Base-by-base conservation (phyloP, 2,329 filamentous ascomycete species). In the Colletotrichum navitas region DNA sequence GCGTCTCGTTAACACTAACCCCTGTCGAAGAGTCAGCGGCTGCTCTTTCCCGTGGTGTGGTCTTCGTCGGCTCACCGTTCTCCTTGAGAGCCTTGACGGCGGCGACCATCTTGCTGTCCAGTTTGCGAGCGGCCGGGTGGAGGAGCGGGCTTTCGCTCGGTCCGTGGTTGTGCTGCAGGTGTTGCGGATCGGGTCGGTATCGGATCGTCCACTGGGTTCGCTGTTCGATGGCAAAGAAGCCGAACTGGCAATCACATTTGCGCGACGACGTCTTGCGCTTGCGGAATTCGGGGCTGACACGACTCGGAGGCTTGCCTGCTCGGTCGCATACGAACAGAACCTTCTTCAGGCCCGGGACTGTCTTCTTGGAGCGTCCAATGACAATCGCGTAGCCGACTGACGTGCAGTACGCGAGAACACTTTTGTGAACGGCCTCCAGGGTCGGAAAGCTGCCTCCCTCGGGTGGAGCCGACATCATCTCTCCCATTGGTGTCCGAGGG, bases 161-260 rank as follows among this genome's bases (percentile, higher is more conserved):
- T 0, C 88, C 88, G 75, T 92, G 90, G 75, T 92, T 92, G 78
- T 92, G 90, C 66, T 84, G 80, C 51, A 91, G 80, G 76, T 91
- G 89, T 63, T 83, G 77, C 7, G 83, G 79, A 73, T 91, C 87
- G 2, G 90, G 90, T 5, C 90, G 87, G 76, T 91, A 91, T 63
- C 90, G 85, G 69, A 92, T 87, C 0, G 89, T 89, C 90, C 90
- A 92, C 75, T 91, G 89, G 0, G 89, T 91, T 71, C 90, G 85
- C 76, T 91, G 89, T 78, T 92, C 90, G 49, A 92, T 89, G 66
- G 90, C 90, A 74, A 91, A 92, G 78, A 92, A 91, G n/a, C 90
- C 90, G 78, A 92, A 92, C 39, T 89, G 88, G 74, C 90, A 92
- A 75, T 91, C 89, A 76, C 90, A 91, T 76, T 92, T 92, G 56